Conservation (phyloP, 257 asterid genomes). For the Cynanchum wilfordii region DNA sequence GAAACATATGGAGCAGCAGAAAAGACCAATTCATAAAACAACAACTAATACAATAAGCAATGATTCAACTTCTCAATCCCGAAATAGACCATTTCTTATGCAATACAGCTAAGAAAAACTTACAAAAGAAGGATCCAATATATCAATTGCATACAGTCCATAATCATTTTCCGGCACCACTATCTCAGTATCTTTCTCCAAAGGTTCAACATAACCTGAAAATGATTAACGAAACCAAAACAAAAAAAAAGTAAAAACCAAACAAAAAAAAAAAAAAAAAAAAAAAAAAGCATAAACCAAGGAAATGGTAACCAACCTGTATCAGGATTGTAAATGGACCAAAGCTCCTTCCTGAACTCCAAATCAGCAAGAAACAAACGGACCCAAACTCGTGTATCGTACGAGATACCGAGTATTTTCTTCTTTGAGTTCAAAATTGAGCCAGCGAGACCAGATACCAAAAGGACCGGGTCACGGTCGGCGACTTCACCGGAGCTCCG, state of each 20-base stretch:
- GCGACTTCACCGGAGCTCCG: conserved; percentile 37
- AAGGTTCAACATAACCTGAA: conserved; percentile 78
- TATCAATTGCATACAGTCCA: conserved; percentile 92
- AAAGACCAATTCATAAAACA: neutral
- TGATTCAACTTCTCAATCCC: neutral
- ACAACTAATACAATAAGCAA: neutral
- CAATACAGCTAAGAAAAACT: conserved; percentile 12
- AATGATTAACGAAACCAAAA: neutral
- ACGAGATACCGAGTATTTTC: conserved; percentile 43
- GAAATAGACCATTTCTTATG: too few species aligned
- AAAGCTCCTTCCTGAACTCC: conserved; percentile 74
- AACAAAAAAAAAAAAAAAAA: neutral
- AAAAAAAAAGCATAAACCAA: neutral
- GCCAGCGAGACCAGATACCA: conserved; percentile 77
- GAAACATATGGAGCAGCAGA: neutral
- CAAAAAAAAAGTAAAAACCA: neutral
- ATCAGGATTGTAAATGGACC: conserved; percentile 68
- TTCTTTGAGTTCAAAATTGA: conserved; percentile 69
- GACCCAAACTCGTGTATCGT: conserved; percentile 82
- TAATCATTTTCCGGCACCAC: conserved; percentile 90
- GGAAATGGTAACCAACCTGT: conserved; percentile 37
- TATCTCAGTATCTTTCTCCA: conserved; percentile 62
- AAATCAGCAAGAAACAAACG: conserved; percentile 67
- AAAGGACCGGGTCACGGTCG: conserved; percentile 75
- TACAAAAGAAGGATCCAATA: conserved; percentile 89